A percentile compares a stretch with the other conserved stretches of the same genome.
phyloP scores from a whole-genome alignment of 345 rosid species.

The Erodium maritimum region DNA sequence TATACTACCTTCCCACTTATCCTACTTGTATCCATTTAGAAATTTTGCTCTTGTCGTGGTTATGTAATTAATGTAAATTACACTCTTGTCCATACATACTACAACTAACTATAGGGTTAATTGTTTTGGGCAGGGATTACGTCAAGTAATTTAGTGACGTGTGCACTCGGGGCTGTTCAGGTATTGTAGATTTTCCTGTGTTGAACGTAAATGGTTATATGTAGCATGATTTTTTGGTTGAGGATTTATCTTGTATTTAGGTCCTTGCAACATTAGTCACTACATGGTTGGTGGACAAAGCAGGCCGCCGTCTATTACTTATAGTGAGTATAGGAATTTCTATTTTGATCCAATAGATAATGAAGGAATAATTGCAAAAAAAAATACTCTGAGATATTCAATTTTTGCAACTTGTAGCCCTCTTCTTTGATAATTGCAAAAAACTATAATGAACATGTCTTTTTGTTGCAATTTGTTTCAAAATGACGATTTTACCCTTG shows the following conservation, averaged over 20 bases:
- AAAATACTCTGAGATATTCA: too few relatives aligned
- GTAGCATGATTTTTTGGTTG: not conserved
- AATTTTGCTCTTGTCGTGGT: not conserved
- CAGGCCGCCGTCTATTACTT: slow-evolving; percentile 84
- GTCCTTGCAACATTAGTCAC: slow-evolving; percentile 68
- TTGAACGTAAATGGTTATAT: slow-evolving; percentile 3
- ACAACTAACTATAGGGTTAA: too few relatives aligned
- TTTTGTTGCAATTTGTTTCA: too few relatives aligned
- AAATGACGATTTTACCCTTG: too few relatives aligned
- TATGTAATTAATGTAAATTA: not conserved
- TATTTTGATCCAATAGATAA: too few relatives aligned
- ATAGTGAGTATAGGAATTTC: slow-evolving; percentile 40
- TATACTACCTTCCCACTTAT: not conserved
- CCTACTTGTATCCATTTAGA: too few relatives aligned
- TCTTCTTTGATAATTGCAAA: too few relatives aligned
- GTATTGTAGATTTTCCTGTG: slow-evolving; percentile 22
- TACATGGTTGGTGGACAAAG: slow-evolving; percentile 71
- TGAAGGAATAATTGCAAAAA: slow-evolving; percentile 2
- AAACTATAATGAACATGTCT: too few relatives aligned
- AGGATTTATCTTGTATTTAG: slow-evolving; percentile 13
- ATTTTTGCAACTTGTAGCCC: too few relatives aligned
- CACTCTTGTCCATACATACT: too few relatives aligned
- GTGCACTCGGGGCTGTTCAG: slow-evolving; percentile 80
- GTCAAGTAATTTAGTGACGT: slow-evolving; percentile 64
- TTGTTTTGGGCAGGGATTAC: slow-evolving; percentile 52